Percentiles rank a stretch among this genome's conserved stretches.
phyloP scores from a whole-genome alignment of 1,139 yeast genomes.

The Hansenula lynferdii region DNA sequence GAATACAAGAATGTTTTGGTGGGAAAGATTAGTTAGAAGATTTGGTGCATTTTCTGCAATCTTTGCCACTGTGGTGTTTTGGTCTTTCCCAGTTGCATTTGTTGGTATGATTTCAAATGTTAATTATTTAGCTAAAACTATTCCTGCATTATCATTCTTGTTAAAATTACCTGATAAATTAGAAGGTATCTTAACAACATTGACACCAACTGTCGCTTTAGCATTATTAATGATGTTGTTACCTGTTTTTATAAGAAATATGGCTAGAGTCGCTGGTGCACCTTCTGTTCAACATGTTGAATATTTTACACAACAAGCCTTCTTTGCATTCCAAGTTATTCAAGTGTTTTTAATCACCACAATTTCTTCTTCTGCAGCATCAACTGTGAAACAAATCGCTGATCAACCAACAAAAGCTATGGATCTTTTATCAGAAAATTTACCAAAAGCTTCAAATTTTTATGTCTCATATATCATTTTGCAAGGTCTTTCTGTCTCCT shows the following conservation, averaged over 20 bases:
- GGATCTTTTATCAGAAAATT: constrained; percentile 60
- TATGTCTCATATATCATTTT: constrained; percentile 65
- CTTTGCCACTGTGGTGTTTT: constrained; percentile 63
- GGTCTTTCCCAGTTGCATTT: constrained; percentile 95
- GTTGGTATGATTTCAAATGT: constrained; percentile 92
- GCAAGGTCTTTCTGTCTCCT: constrained; percentile 80
- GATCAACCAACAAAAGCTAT: constrained; percentile 64
- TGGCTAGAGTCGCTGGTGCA: constrained; percentile 66
- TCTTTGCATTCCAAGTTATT: constrained; percentile 66
- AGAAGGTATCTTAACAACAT: constrained; percentile 79
- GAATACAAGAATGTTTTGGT: constrained; percentile 79
- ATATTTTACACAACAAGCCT: constrained; percentile 68
- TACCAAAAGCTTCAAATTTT: constrained; percentile 90
- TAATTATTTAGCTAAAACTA: constrained; percentile 58
- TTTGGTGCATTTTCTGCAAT: constrained; percentile 57
- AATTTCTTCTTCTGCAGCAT: constrained; percentile 65
- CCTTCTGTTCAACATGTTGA: constrained; percentile 64
- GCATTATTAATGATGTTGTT: constrained; percentile 78
- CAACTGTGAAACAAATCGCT: constrained; percentile 65
- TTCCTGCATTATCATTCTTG: constrained; percentile 69
- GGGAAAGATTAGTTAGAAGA: constrained; percentile 66
- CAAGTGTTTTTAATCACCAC: constrained; percentile 71
- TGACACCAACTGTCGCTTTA: constrained; percentile 79
- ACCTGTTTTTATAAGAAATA: constrained; percentile 62
- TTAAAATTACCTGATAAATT: constrained; percentile 60